Evolutionary conservation across 2,329 filamentous ascomycete genomes (phyloP).

Genomic region (Ramichloridium luteum): DNA sequence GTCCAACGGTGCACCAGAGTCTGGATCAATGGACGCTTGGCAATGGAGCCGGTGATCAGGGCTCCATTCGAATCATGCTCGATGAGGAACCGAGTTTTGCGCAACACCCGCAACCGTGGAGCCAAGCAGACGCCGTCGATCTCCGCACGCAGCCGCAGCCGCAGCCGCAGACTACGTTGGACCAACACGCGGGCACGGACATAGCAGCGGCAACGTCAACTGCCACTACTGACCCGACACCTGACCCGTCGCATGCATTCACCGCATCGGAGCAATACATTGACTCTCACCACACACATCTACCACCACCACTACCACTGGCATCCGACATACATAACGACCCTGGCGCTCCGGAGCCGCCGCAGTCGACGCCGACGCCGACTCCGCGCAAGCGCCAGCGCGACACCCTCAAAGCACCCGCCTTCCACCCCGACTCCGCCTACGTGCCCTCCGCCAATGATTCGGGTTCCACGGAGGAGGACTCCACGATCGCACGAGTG

Average conservation of each 20-base stretch:
- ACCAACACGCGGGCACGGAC: slow-evolving; percentile 3
- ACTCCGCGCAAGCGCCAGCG: slow-evolving; percentile 18
- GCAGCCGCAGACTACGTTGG: too few species aligned
- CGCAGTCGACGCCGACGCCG: slow-evolving; percentile 6
- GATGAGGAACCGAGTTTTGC: slow-evolving; percentile 17
- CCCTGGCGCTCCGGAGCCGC: slow-evolving; percentile 1
- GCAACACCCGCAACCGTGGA: slow-evolving; percentile 13
- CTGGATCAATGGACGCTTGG: slow-evolving; percentile 16
- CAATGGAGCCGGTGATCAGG: slow-evolving; percentile 16
- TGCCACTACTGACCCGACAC: background rate
- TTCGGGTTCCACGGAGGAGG: slow-evolving; percentile 6
- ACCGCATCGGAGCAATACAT: too few species aligned
- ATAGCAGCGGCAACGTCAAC: too few species aligned
- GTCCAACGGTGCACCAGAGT: slow-evolving; percentile 10
- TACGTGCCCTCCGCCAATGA: slow-evolving; percentile 6
- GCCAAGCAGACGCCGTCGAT: slow-evolving; percentile 8
- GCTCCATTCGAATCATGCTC: slow-evolving; percentile 26
- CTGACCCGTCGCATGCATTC: too few species aligned
- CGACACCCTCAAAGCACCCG: slow-evolving; percentile 16
- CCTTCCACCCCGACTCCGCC: slow-evolving; percentile 6
- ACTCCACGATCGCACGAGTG: slow-evolving; percentile 14
- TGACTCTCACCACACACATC: too few species aligned
- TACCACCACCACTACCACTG: too few species aligned
- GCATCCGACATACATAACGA: slow-evolving; percentile 1
- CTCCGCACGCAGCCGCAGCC: slow-evolving; percentile 10